These are phyloP conservation scores for Plasmodium fragile DNA, from an alignment of 169 alveolate species.

Conservation along the genomic window DNA sequence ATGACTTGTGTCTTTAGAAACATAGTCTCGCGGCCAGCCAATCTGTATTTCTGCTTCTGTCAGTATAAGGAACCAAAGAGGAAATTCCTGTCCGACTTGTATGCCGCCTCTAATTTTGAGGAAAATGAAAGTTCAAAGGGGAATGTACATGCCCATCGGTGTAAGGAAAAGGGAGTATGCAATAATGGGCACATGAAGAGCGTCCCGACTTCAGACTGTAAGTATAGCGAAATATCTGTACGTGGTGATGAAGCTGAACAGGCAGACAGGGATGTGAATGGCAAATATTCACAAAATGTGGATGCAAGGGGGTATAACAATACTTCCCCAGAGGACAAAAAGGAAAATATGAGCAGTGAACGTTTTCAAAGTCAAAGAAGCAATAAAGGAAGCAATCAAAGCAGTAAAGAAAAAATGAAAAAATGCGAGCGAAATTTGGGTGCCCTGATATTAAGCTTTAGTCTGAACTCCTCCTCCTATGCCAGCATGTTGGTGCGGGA, in stretches of 20 bases:
- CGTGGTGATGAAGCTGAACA: neutral
- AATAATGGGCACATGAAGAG: neutral
- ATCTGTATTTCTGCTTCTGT: constrained; percentile 64
- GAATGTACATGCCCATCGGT: neutral
- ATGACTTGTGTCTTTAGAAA: constrained; percentile 76
- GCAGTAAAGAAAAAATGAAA: neutral
- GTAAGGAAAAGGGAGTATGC: neutral
- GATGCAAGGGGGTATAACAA: neutral
- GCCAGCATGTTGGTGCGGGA: constrained; percentile 76
- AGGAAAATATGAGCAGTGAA: neutral
- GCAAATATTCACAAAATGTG: neutral
- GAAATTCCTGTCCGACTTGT: constrained; percentile 58
- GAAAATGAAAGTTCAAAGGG: neutral
- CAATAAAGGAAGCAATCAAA: neutral
- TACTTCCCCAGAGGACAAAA: neutral
- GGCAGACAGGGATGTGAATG: neutral
- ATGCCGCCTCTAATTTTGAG: neutral
- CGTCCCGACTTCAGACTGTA: neutral
- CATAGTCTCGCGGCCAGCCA: constrained; percentile 40
- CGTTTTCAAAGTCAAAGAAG: constrained; percentile 7
- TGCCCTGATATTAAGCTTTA: constrained; percentile 72
- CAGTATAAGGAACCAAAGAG: constrained; percentile 69
- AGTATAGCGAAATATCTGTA: neutral
- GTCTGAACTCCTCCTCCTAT: constrained; percentile 66
- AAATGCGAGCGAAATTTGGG: neutral